Percentiles rank a stretch among this genome's conserved stretches.
Conservation (phyloP, 805 yeast genomes). For the Maudiozyma saulgeensis region DNA sequence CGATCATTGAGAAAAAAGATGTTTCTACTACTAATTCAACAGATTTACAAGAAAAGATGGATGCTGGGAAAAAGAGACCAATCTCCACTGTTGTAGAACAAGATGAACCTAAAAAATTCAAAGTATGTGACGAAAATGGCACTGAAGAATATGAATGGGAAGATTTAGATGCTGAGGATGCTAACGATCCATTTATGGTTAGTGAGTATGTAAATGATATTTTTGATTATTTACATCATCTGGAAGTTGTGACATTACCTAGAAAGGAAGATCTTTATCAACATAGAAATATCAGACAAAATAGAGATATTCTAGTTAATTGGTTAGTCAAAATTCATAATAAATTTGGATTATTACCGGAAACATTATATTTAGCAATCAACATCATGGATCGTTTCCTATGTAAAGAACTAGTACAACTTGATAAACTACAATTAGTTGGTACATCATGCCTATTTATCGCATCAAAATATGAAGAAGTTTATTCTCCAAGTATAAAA, state of each 20-base stretch:
- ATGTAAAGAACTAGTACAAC: conserved; percentile 65
- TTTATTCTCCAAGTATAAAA: conserved; percentile 76
- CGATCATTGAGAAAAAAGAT: not conserved
- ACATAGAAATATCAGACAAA: conserved; percentile 35
- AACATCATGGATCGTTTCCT: conserved; percentile 84
- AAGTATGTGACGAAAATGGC: conserved; percentile 26
- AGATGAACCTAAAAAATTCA: conserved; percentile 28
- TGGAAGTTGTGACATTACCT: conserved; percentile 67
- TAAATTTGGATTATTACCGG: conserved; percentile 77
- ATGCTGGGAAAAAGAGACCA: conserved; percentile 27
- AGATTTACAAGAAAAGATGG: conserved; percentile 7
- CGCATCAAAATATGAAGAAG: conserved; percentile 92
- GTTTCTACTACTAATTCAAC: not conserved
- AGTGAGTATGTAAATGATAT: conserved; percentile 86
- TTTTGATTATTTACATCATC: conserved; percentile 64
- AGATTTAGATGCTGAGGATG: conserved; percentile 71
- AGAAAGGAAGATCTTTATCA: conserved; percentile 31
- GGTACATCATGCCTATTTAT: conserved; percentile 82
- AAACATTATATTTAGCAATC: conserved; percentile 74
- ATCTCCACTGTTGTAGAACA: conserved; percentile 28
- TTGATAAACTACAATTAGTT: conserved; percentile 71
- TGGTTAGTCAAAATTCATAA: conserved; percentile 89
- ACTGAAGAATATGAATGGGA: conserved; percentile 45
- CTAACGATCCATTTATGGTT: conserved; percentile 82
- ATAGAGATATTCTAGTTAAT: conserved; percentile 77